Evolutionary conservation across 495 filamentous ascomycete species (phyloP), one percentile per base, ranked within the genome.

Genomic region (Tuber indicum): DNA sequence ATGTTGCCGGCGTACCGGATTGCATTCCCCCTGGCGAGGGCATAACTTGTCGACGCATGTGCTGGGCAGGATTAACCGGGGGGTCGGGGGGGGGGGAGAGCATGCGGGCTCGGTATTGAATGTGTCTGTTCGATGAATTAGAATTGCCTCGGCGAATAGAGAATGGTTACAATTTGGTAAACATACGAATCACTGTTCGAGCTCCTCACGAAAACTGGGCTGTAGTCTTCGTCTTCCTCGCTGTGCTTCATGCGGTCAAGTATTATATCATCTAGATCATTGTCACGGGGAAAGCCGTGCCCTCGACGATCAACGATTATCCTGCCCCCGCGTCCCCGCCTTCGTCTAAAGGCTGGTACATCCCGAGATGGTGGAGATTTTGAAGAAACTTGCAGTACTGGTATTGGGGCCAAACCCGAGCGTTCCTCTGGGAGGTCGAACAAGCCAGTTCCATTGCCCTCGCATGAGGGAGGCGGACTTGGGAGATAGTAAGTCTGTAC

Each of bases 181-280:
- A 77, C 78, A 77, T 72, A 83, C 82, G 58, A 43, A 52, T 81
- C 76, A 58, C 77, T 83, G 44, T 83, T 81, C 36, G 88, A 90
- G 84, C 95, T 92, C 62, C 91, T 86, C 70, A 89, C 86, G 86
- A 92, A 93, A 78, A 86, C 84, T 8, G 87, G 86, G 32, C 88
- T 87, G 44, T 92, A 92, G 45, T 93, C 92, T 73, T 85, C 84
- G 80, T 94, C 92, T 21, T 87, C 87, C 74, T 90, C 88, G 82
- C 96, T 93, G 86, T 91, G 96, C 83, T 93, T 95, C 88, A 91
- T 95, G 72, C 91, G 89, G 81, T 97, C 93, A 66, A 88, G 87
- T 75, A 87, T 86, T 70, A 87, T 79, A 21, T 86, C 87, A 74
- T 87, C 87, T 77, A 87, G 81, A 7, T 90, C 88, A 69, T 86